Base-by-base conservation (phyloP, 1,284 basidiomycete genomes). In the Puccinia polysora region DNA sequence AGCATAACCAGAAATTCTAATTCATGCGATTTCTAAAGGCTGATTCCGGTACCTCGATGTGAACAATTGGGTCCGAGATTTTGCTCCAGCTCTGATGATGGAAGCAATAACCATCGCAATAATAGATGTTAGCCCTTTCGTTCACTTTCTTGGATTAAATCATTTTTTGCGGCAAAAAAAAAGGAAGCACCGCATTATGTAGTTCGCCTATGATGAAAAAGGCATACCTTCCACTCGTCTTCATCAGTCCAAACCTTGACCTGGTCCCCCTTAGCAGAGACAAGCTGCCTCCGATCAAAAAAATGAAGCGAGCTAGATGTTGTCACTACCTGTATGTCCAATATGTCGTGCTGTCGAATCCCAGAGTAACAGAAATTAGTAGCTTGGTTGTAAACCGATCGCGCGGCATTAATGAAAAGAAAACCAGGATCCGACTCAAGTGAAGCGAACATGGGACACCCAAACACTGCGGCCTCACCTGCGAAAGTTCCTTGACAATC, bases 21-120 rank as follows among this genome's bases (percentile, higher is more conserved):
- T n/a, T n/a, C n/a, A n/a, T n/a, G n/a, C n/a, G n/a, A n/a, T n/a
- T n/a, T n/a, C n/a, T n/a, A n/a, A n/a, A n/a, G n/a, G n/a, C n/a
- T n/a, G n/a, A 65, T 62, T 36, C 20, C 15, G n/a, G 14, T 62
- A 82, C 82, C 80, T 97, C 93, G 70, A 98, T 97, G 80, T 98
- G 95, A 49, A 97, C 83, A 72, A 98, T 95, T 0, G 94, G 90
- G 77, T 97, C 90, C 0, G 92, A 90, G 50, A 95, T 85, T 74
- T 84, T 84, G 75, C 84, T 88, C 79, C 85, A 86, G 60, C 80
- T 81, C 83, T 70, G 6, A 34, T 28, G n/a, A 28, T n/a, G n/a
- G n/a, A n/a, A n/a, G n/a, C n/a, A n/a, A n/a, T n/a, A n/a, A n/a
- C n/a, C n/a, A 30, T 58, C 58, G 15, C 32, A n/a, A 53, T 47